Conservation (phyloP, 352 stramenopile species). For the Thraustochytrium aureum region DNA sequence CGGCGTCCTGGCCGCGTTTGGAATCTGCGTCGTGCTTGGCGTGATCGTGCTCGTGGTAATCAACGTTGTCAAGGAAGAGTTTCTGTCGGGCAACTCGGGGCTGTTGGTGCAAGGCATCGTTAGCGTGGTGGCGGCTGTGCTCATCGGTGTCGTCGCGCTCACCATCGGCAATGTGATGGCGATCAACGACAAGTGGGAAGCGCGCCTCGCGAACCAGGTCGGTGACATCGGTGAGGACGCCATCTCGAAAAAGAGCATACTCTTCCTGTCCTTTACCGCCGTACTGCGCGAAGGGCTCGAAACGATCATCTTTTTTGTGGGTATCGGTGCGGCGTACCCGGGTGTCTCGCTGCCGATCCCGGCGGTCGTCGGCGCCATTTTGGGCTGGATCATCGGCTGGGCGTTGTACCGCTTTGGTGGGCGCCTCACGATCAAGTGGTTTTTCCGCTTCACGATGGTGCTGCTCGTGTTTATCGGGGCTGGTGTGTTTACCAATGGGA, state of each 20-base stretch:
- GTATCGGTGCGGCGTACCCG: constrained; percentile 38
- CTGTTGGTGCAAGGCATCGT: constrained; percentile 56
- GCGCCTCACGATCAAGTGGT: constrained; percentile 55
- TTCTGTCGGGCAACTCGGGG: constrained; percentile 53
- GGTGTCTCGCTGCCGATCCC: constrained; percentile 57
- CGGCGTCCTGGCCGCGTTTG: constrained; percentile 41
- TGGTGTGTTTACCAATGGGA: constrained; percentile 57
- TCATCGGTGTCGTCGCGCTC: constrained; percentile 58
- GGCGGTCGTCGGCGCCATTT: constrained; percentile 57
- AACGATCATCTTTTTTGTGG: constrained; percentile 60
- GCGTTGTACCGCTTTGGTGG: constrained; percentile 56
- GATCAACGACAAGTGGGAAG: constrained; percentile 57
- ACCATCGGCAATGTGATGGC: constrained; percentile 59
- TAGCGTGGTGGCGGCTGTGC: constrained; percentile 55
- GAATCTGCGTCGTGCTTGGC: constrained; percentile 19
- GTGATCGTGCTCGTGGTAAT: constrained; percentile 57
- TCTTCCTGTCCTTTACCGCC: constrained; percentile 59
- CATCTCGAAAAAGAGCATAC: background rate
- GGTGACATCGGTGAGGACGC: constrained; percentile 7
- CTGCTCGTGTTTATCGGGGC: constrained; percentile 60
- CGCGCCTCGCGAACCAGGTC: constrained; percentile 53
- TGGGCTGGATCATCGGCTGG: constrained; percentile 53
- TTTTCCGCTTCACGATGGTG: constrained; percentile 58
- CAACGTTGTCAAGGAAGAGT: constrained; percentile 57
- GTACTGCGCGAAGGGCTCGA: constrained; percentile 60